Evolutionary conservation across 495 filamentous ascomycete genomes (phyloP), one percentile per base, ranked within the genome.

Genomic region (Xylaria flabelliformis): DNA sequence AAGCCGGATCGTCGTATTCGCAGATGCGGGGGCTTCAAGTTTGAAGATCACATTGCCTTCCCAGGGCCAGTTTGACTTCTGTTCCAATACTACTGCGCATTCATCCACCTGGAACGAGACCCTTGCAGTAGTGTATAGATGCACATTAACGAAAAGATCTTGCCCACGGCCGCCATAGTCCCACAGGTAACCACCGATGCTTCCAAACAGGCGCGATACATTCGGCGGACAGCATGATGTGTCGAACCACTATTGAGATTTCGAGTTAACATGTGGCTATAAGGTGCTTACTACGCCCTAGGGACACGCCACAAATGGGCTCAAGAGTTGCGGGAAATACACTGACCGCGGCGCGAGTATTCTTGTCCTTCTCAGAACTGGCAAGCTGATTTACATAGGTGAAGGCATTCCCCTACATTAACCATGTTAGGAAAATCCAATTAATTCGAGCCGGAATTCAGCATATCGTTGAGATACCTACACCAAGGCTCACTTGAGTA

Each of bases 151-250:
- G 41, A 75, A 76, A 34, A 78, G 74, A 36, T 79, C 78, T 51
- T 75, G 73, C 15, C 67, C 73, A 24, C 74, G 72, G 59, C 75
- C 74, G 46, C 78, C 70, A 71, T 80, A 80, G 42, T 79, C 83
- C 86, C 86, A 88, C 8, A 88, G 46, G 68, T 88, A 90, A 5
- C 87, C 88, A 21, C 87, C 86, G 19, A 89, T 78, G 48, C 81
- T 85, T 10, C 84, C 88, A 55, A 88, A 79, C 1, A 87, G 79
- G 29, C 88, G 79, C 21, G 59, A 65, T 46, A 65, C 69, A 73
- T 89, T 90, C 1, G 88, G 88, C 19, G 88, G 88, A 76, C 88
- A 90, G 66, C 88, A 89, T 34, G 87, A 86, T 62, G 83, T 85
- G 29, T 84, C 83, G 48, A 90, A 89, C 88, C 88, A 89, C 41